phyloP scores from a whole-genome alignment of 140 eudicot species.

The Cichorium intybus region DNA sequence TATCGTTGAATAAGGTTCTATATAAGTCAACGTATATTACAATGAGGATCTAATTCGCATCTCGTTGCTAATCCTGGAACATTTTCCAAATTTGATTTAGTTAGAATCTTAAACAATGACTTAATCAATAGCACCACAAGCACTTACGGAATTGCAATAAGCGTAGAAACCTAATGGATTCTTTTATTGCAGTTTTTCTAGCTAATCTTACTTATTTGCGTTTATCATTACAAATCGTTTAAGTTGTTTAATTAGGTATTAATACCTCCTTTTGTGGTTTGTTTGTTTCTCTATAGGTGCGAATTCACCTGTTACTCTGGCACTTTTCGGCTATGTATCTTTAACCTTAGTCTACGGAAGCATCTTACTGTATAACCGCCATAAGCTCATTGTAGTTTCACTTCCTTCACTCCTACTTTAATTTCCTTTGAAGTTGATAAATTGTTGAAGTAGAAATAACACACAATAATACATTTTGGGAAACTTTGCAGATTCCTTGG shows the following conservation, averaged over 20 bases:
- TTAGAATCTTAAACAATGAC: neutral
- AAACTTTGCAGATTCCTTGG: conserved; percentile 72
- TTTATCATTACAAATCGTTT: neutral
- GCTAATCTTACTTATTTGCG: no score
- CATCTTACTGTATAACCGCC: conserved; percentile 51
- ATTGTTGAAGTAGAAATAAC: conserved; percentile 3
- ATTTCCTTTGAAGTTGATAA: neutral
- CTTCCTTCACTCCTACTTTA: conserved; percentile 5
- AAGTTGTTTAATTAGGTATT: neutral
- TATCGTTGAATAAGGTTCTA: neutral
- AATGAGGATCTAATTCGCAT: neutral
- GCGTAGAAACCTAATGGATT: no score
- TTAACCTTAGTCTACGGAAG: conserved; percentile 69
- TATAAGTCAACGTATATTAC: neutral
- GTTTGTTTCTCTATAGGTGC: conserved; percentile 38
- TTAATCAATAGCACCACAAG: no score
- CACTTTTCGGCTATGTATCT: conserved; percentile 51
- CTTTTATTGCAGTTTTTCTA: no score
- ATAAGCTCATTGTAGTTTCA: conserved; percentile 17
- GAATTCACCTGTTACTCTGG: conserved; percentile 60
- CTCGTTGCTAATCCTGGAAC: neutral
- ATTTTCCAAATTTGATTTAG: neutral
- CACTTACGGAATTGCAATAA: no score
- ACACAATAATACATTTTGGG: neutral
- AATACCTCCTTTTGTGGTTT: neutral